phyloP scores from a whole-genome alignment of 768 basidiomycete genomes.

The Asterophora parasitica region DNA sequence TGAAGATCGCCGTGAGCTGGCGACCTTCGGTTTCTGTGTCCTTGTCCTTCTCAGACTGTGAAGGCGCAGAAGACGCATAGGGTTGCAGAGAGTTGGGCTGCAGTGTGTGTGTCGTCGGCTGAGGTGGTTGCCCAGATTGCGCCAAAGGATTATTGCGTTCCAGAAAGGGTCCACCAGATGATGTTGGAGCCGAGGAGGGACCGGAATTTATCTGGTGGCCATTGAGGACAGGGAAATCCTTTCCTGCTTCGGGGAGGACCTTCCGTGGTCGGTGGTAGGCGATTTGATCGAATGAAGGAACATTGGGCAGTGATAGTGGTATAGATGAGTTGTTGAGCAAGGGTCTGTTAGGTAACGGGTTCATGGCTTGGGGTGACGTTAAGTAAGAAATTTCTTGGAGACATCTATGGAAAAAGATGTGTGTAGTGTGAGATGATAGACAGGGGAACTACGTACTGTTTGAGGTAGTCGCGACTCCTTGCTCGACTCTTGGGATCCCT shows the following conservation, averaged over 20 bases:
- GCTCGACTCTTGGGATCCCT: constrained; percentile 96
- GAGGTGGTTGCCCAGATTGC: constrained; percentile 34
- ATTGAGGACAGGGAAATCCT: constrained; percentile 66
- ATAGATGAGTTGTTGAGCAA: constrained; percentile 62
- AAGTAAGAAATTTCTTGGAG: constrained; percentile 97
- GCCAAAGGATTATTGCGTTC: constrained; percentile 49
- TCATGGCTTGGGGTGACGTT: constrained; percentile 95
- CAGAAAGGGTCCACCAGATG: constrained; percentile 38
- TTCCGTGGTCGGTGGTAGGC: constrained; percentile 79
- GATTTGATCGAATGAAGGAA: constrained; percentile 70
- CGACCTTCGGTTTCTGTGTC: constrained; percentile 47
- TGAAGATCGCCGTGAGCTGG: constrained; percentile 76
- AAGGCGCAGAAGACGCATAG: constrained; percentile 23
- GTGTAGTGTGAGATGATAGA: constrained; percentile 4
- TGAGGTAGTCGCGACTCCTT: constrained; percentile 92
- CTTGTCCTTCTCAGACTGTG: constrained; percentile 36
- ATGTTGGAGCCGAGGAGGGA: constrained; percentile 43
- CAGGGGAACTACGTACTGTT: constrained; percentile 61
- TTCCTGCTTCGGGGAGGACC: constrained; percentile 67
- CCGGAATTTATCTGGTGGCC: constrained; percentile 52
- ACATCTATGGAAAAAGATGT: constrained; percentile 49
- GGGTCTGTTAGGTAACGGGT: constrained; percentile 88
- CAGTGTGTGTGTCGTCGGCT: constrained; percentile 17
- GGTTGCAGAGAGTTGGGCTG: constrained; percentile 32
- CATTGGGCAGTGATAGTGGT: constrained; percentile 63